phyloP scores from a whole-genome alignment of 768 basidiomycete genomes.

The Agaricus bisporus region DNA sequence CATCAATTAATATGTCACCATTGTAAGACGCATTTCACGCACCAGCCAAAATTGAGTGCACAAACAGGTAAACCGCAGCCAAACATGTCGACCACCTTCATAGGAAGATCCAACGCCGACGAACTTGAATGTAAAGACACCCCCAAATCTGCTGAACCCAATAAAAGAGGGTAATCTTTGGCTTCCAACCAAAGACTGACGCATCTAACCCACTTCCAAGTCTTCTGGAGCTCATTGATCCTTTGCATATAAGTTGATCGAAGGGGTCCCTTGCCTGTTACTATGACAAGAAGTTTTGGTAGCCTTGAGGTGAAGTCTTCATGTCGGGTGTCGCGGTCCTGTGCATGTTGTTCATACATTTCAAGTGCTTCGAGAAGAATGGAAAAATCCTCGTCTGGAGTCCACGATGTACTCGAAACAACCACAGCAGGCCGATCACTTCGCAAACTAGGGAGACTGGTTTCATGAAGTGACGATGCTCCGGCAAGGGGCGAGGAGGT shows the following conservation, averaged over 20 bases:
- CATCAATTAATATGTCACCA: not conserved
- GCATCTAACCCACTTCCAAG: slow-evolving; percentile 76
- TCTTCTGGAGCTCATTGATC: slow-evolving; percentile 50
- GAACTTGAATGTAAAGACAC: slow-evolving; percentile 89
- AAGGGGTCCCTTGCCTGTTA: slow-evolving; percentile 89
- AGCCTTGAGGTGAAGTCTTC: slow-evolving; percentile 24
- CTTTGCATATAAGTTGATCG: slow-evolving; percentile 67
- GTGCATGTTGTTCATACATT: slow-evolving; percentile 60
- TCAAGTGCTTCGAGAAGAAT: slow-evolving; percentile 74
- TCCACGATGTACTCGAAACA: slow-evolving; percentile 95
- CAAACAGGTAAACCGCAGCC: slow-evolving; percentile 94
- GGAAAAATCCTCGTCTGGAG: slow-evolving; percentile 91
- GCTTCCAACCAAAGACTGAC: slow-evolving; percentile 85
- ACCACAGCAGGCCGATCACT: slow-evolving; percentile 78
- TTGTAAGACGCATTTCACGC: slow-evolving; percentile 16
- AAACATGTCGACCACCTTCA: slow-evolving; percentile 99
- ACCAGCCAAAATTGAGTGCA: slow-evolving; percentile 85
- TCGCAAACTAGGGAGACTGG: slow-evolving; percentile 43
- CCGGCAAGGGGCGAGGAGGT: slow-evolving; percentile 13
- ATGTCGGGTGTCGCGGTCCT: slow-evolving; percentile 12
- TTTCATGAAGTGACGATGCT: slow-evolving; percentile 24
- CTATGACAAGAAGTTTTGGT: slow-evolving; percentile 75
- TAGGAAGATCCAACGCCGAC: slow-evolving; percentile 87
- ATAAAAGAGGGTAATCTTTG: slow-evolving; percentile 81
- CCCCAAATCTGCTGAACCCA: slow-evolving; percentile 91